A percentile compares a stretch with the other conserved stretches of the same genome.
Conservation (phyloP, 495 filamentous ascomycete species). For the Lophium mytilinum region DNA sequence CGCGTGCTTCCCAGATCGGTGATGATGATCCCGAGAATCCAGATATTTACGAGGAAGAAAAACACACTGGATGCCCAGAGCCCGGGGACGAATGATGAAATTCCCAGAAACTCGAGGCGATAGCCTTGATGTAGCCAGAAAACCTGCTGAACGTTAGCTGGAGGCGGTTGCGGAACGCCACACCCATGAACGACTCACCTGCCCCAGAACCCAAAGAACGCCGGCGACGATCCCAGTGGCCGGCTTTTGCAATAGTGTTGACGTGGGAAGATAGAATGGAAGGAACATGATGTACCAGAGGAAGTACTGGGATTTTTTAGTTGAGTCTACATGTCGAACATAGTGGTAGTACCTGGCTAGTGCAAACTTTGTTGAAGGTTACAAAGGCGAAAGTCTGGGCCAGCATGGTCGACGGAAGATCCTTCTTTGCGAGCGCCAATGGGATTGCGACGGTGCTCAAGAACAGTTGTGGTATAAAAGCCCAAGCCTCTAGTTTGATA, state of each 20-base stretch:
- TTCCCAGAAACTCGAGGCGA: slow-evolving; percentile 77
- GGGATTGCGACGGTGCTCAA: slow-evolving; percentile 73
- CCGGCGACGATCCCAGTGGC: slow-evolving; percentile 54
- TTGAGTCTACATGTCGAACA: background rate
- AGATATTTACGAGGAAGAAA: slow-evolving; percentile 81
- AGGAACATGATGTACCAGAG: slow-evolving; percentile 94
- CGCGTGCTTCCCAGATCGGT: background rate
- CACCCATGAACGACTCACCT: slow-evolving; percentile 36
- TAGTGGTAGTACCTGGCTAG: slow-evolving; percentile 64
- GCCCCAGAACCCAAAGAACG: slow-evolving; percentile 61
- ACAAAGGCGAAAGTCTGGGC: slow-evolving; percentile 98
- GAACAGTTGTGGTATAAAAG: slow-evolving; percentile 80
- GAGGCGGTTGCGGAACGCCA: no score
- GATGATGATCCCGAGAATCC: slow-evolving; percentile 77
- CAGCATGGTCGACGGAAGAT: slow-evolving; percentile 80
- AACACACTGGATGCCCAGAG: slow-evolving; percentile 64
- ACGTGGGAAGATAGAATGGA: slow-evolving; percentile 79
- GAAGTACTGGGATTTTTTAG: slow-evolving; percentile 63
- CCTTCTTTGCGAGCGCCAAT: slow-evolving; percentile 68
- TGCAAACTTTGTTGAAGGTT: slow-evolving; percentile 97
- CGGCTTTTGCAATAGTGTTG: slow-evolving; percentile 55
- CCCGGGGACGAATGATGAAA: slow-evolving; percentile 77
- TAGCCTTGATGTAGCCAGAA: slow-evolving; percentile 86
- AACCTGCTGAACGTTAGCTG: slow-evolving; percentile 41
- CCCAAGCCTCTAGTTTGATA: slow-evolving; percentile 62